Base-by-base conservation (phyloP, 257 asterid genomes). In the Buddleja alternifolia region DNA sequence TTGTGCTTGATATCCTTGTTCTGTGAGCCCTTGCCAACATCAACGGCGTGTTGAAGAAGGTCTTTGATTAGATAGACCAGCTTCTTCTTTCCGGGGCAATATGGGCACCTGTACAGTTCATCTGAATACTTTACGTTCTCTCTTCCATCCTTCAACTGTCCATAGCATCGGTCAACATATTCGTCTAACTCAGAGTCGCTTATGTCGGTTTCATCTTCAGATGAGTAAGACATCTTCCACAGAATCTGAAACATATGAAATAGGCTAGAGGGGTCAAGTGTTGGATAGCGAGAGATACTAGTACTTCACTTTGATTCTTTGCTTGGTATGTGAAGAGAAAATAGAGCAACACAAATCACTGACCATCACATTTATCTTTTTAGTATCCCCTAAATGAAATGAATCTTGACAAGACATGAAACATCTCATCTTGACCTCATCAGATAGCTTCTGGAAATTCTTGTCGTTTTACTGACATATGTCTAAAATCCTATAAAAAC, bases 101-200 rank as follows among this genome's bases (percentile, higher is more conserved):
- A 85, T 0, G 92, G 92, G 78, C 92, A 85, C 77, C 85, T 69
- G 69, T 34, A 75, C 66, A 77, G 10, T 10, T 32, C 69, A 4
- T 60, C 77, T 0, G 84, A 83, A 61, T 58, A 56, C 73, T 55
- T 75, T 68, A 81, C 83, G 45, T 47, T 76, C 16, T 40, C 52
- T 12, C 11, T 20, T 41, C 75, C 80, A 12, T 63, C 77, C 80
- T 64, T 77, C 80, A 86, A 67, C 62, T 74, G 79, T 37, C 65
- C 71, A 24, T 75, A 79, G 81, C 87, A 77, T 55, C 76, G 77
- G 34, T 75, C 92, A 14, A 78, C 81, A 44, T 79, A 86, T 12
- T 86, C 89, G 3, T 83, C 92, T 36, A 86, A 47, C 83, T 86
- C 92, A 5, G 87, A 86, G 1, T 86, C 89, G 42, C 89, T 83